A percentile compares a stretch with the other conserved stretches of the same genome.
phyloP scores from a whole-genome alignment of 768 basidiomycete species.

The Leccinellum albellum region DNA sequence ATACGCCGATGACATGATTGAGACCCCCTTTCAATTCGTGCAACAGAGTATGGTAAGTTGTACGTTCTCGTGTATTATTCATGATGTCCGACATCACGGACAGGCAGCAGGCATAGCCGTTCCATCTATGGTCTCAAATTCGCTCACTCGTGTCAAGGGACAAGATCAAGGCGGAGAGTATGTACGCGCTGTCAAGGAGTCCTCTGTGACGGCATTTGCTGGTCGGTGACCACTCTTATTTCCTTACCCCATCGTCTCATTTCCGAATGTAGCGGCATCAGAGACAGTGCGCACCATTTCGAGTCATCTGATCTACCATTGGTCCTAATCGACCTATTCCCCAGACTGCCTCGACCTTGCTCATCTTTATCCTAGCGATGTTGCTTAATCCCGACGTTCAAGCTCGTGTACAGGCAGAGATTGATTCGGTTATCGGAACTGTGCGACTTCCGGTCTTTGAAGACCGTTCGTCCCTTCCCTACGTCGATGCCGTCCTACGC shows the following conservation, averaged over 20 bases:
- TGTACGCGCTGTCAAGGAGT: conserved; percentile 25
- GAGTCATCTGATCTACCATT: neutral
- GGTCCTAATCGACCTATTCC: neutral
- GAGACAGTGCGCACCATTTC: conserved; percentile 24
- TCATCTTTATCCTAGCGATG: conserved; percentile 36
- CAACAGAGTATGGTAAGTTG: conserved; percentile 30
- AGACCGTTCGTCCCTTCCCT: conserved; percentile 28
- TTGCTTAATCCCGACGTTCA: conserved; percentile 36
- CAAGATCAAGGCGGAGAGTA: conserved; percentile 4
- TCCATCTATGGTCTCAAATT: conserved; percentile 28
- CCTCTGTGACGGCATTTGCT: conserved; percentile 28
- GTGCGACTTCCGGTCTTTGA: conserved; percentile 31
- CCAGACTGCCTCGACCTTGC: conserved; percentile 32
- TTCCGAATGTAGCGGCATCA: conserved; percentile 20
- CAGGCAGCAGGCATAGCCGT: conserved; percentile 24
- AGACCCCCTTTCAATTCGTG: conserved; percentile 32
- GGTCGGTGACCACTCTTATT: conserved; percentile 13
- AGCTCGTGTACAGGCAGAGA: conserved; percentile 36
- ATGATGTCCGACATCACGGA: neutral
- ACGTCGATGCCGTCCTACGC: conserved; percentile 26
- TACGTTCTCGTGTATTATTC: neutral
- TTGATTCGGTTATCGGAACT: conserved; percentile 30
- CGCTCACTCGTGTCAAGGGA: conserved; percentile 12
- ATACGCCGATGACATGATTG: conserved; percentile 21
- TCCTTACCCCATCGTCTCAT: neutral